phyloP scores from a whole-genome alignment of 495 filamentous ascomycete genomes.

The Durotheca rogersii region DNA sequence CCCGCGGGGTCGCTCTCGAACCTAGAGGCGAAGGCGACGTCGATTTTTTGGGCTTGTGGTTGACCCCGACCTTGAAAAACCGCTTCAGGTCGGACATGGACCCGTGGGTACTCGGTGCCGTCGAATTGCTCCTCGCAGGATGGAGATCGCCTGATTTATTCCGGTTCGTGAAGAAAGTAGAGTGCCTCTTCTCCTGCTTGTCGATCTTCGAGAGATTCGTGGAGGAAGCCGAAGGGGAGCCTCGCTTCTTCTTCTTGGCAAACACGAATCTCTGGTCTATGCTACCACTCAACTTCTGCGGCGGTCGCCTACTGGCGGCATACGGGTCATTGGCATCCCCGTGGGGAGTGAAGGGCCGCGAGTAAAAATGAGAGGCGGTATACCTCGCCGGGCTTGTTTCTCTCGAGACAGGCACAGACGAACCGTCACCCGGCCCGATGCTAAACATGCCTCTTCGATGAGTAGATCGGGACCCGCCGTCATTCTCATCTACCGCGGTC shows the following conservation, averaged over 20 bases:
- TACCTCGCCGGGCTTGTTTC: conserved; percentile 64
- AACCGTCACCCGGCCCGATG: conserved; percentile 64
- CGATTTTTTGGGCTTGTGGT: conserved; percentile 65
- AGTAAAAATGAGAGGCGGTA: conserved; percentile 57
- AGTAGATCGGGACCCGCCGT: conserved; percentile 34
- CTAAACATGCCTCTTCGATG: conserved; percentile 71
- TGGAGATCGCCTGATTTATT: conserved; percentile 36
- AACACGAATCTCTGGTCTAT: conserved; percentile 90
- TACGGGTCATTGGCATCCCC: conserved; percentile 89
- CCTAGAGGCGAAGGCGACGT: conserved; percentile 59
- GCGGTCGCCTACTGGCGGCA: conserved; percentile 74
- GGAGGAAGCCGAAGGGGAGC: conserved; percentile 47
- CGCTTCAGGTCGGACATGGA: conserved; percentile 95
- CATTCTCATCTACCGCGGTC: conserved; percentile 35
- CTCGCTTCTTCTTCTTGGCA: conserved; percentile 50
- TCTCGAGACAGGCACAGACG: conserved; percentile 66
- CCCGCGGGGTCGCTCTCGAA: conserved; percentile 58
- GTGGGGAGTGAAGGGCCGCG: conserved; percentile 71
- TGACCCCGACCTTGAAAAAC: conserved; percentile 74
- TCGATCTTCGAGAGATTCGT: conserved; percentile 41
- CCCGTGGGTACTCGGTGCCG: conserved; percentile 64
- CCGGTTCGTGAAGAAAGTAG: conserved; percentile 38
- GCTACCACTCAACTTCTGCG: conserved; percentile 63
- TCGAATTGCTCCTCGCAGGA: conserved; percentile 44
- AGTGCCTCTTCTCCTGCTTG: conserved; percentile 51